Evolutionary conservation across 768 basidiomycete genomes (phyloP), one percentile per base, ranked within the genome.

Genomic region (Mycena sanguinolenta): DNA sequence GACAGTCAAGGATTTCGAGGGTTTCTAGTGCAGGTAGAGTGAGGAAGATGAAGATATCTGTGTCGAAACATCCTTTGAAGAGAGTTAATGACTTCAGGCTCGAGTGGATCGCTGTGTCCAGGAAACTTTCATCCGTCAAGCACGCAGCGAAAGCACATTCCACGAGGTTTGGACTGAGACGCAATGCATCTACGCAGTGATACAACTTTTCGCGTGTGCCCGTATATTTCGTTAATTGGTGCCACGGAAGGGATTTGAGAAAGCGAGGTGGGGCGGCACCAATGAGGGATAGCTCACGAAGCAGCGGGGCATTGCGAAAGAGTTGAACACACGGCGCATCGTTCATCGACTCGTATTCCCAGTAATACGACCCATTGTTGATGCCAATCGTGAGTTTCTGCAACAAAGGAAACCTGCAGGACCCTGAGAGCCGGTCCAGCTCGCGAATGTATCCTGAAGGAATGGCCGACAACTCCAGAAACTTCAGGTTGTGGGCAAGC

Each of bases 61-160:
- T 25, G 21, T 34, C 25, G n/a, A 17, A 23, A 23, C 23, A 17
- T 2, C 19, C 7, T 16, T 3, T 36, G 21, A 30, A 30, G 44
- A 66, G 44, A 16, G 65, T 52, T 23, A 67, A 25, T 13, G 58
- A 67, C 49, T 53, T 44, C 3, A 66, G 46, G 46, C 12, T 42
- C 6, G 44, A 27, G 23, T 66, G 65, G 19, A 17, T 59, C 9
- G 59, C 6, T 28, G 25, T 10, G 7, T 14, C 32, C 17, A 12
- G 2, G 8, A 30, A 7, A 14, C 13, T 36, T 1, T 16, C 17
- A 8, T 10, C 0, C 27, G 12, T 21, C 0, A 1, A 36, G 6
- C 2, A 9, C 19, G 52, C 16, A 8, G 49, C 52, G 3, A 63
- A 63, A 23, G 62, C 44, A 21, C 36, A 53, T 30, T 63, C 62